Evolutionary conservation across 2,329 filamentous ascomycete species (phyloP).

Genomic region (Bipolaris victoriae): DNA sequence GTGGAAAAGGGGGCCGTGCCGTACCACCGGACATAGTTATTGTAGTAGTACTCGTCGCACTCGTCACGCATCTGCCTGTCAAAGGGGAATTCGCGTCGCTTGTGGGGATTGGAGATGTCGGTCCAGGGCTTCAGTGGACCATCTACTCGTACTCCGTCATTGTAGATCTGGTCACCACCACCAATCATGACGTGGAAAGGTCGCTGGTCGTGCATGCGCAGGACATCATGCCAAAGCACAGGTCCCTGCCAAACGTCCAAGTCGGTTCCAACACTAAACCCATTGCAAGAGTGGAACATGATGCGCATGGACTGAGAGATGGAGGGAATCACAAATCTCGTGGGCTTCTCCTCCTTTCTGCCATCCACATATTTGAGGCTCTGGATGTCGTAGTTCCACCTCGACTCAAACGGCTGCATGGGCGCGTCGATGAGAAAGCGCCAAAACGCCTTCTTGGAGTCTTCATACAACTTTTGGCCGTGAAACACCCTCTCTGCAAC

Average conservation of each 20-base stretch:
- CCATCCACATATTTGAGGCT: conserved; percentile 66
- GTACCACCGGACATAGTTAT: conserved; percentile 71
- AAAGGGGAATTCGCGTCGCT: conserved; percentile 66
- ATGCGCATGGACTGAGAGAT: conserved; percentile 70
- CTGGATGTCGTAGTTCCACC: conserved; percentile 79
- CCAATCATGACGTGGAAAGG: conserved; percentile 78
- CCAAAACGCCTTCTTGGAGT: conserved; percentile 65
- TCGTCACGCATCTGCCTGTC: conserved; percentile 66
- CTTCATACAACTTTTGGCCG: conserved; percentile 65
- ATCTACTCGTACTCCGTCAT: conserved; percentile 79
- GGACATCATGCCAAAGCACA: conserved; percentile 68
- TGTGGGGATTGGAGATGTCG: conserved; percentile 64
- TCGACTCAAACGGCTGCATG: conserved; percentile 73
- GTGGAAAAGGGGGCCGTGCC: conserved; percentile 67
- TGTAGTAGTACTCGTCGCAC: conserved; percentile 67
- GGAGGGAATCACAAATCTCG: conserved; percentile 63
- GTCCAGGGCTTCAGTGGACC: conserved; percentile 77
- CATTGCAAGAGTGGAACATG: conserved; percentile 73
- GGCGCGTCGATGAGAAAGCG: conserved; percentile 65
- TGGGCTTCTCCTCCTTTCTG: conserved; percentile 43
- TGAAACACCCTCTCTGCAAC: conserved; percentile 46
- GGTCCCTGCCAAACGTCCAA: conserved; percentile 67
- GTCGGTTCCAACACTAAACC: conserved; percentile 70
- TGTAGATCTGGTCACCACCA: conserved; percentile 86
- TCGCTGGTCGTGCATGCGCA: conserved; percentile 63